Conservation (phyloP, 2,329 filamentous ascomycete species). For the Stenocarpella maydis region DNA sequence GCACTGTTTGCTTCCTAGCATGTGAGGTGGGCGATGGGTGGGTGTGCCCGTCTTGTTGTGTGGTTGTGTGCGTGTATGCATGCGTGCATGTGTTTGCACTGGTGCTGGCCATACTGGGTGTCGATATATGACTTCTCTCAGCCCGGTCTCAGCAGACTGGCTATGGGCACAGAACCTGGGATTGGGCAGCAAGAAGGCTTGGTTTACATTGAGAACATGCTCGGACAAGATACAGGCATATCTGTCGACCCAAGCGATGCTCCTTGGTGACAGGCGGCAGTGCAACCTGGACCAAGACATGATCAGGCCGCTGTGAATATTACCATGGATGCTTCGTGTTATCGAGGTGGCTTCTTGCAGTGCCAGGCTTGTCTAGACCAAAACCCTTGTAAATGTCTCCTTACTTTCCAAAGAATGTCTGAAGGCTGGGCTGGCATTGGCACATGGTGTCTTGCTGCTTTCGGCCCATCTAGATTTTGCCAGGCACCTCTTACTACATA, state of each 20-base stretch:
- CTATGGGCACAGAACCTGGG: neutral
- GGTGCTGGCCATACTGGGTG: neutral
- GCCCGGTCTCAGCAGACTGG: neutral
- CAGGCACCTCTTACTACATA: neutral
- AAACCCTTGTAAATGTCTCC: neutral
- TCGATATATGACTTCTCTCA: neutral
- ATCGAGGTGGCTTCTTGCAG: neutral
- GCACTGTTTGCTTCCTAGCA: neutral
- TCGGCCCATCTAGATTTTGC: constrained; percentile 4
- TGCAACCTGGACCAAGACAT: neutral
- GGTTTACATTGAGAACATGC: neutral
- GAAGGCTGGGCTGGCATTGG: neutral
- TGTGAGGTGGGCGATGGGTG: neutral
- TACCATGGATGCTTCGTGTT: neutral
- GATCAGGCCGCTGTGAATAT: neutral
- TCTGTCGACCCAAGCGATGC: neutral
- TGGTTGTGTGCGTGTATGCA: too few relatives aligned
- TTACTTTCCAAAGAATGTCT: neutral
- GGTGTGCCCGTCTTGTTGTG: neutral
- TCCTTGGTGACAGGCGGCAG: neutral
- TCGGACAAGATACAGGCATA: neutral
- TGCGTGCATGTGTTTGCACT: constrained; percentile 6
- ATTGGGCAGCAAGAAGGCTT: constrained; percentile 8
- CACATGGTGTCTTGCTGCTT: neutral
- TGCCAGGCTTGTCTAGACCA: neutral